Base-by-base conservation (phyloP, 345 rosid species). In the Gossypioides kirkii region DNA sequence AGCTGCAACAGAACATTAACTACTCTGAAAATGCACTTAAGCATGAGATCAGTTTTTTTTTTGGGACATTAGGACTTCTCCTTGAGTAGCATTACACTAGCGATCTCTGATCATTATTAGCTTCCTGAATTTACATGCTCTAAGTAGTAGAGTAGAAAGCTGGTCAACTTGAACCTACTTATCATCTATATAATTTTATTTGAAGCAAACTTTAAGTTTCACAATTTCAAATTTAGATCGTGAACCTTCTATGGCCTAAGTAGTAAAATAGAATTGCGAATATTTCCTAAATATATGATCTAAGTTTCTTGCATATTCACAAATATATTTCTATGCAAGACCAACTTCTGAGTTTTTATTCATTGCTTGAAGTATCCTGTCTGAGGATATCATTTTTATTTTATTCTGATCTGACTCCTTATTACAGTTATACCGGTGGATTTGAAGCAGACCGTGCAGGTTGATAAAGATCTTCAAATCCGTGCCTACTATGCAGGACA, bases 401-500 rank as follows among this genome's bases (percentile, higher is more conserved):
- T 61, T 14, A 58, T 58, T 77, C 69, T 59, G 0, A 18, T 63
- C 73, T 55, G 50, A 52, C 22, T 53, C 47, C 62, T 54, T 14
- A 36, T 53, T 86, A 77, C 81, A 94, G 99, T 92, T 26, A 87
- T 91, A 45, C 82, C 99, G 8, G 84, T 95, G 80, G 94, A 95
- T 82, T 83, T 95, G 81, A 95, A 88, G 93, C 97, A 95, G 81
- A 90, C 94, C 43, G 78, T 95, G 84, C 94, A 86, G 71, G 96
- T 95, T 84, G 96, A 88, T 81, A 71, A 86, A 61, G 96, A 91
- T 84, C 97, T 92, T 81, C 90, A 89, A 66, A 88, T 95, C 76
- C 92, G 98, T 73, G 94, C 94, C 53, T 95, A 95, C 74, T 95
- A 95, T 62, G 98, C 98, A 20, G 98, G 99, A 60, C 98, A 95